These are phyloP conservation scores for Erigeron philadelphicus DNA, from an alignment of 140 eudicot species.

Conservation along the genomic window DNA sequence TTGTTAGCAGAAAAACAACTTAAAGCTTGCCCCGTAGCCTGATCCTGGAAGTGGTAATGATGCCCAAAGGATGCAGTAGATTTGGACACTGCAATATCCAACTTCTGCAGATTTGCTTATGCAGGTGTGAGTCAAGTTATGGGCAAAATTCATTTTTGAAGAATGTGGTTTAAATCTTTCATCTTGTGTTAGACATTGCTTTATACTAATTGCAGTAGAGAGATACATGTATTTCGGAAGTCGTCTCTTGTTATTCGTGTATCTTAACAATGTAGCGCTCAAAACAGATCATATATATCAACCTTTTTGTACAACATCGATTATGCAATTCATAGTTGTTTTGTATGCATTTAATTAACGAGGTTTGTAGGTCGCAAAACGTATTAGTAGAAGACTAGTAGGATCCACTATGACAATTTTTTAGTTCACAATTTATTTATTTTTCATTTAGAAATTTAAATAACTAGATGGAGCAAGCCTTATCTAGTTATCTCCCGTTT, in stretches of 20 bases:
- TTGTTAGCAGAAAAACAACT: conserved; percentile 40
- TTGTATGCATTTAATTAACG: neutral
- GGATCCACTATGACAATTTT: no score
- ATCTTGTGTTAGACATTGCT: conserved; percentile 1
- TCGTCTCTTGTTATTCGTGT: neutral
- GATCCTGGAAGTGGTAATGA: neutral
- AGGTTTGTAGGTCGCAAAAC: no score
- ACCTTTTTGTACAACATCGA: no score
- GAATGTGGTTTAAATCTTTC: neutral
- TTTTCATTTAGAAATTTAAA: no score
- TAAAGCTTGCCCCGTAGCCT: neutral
- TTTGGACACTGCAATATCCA: conserved; percentile 6
- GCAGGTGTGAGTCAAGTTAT: neutral
- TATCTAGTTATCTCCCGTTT: no score
- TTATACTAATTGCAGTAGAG: neutral
- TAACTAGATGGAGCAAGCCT: no score
- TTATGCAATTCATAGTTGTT: neutral
- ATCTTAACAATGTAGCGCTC: neutral
- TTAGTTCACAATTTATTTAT: no score
- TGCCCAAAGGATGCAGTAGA: neutral
- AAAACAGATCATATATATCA: neutral
- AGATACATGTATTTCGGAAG: neutral
- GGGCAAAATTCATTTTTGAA: neutral
- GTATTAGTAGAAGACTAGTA: no score
- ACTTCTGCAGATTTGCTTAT: conserved; percentile 9